Conservation (phyloP, 2,329 filamentous ascomycete species). For the Aspergillus thermomutatus region DNA sequence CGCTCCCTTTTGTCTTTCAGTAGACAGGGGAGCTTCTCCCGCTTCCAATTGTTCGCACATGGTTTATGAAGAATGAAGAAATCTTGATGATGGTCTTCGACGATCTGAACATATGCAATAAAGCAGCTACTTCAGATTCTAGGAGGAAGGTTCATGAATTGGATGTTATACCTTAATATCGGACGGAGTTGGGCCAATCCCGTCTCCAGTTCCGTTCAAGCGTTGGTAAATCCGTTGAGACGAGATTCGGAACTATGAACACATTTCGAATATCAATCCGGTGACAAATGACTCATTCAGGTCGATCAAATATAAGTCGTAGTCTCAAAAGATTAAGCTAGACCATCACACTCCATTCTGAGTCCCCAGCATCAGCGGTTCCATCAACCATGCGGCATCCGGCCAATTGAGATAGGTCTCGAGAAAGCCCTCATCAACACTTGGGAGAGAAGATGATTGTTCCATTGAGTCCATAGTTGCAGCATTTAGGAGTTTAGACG, state of each 20-base stretch:
- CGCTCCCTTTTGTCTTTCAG: too few relatives aligned
- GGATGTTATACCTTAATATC: background rate
- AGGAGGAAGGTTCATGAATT: background rate
- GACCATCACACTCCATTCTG: too few relatives aligned
- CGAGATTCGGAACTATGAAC: background rate
- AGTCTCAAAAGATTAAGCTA: too few relatives aligned
- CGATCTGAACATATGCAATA: too few relatives aligned
- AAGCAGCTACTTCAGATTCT: too few relatives aligned
- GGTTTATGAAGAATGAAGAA: too few relatives aligned
- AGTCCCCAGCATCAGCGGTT: background rate
- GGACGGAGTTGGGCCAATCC: background rate
- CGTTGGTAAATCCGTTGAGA: background rate
- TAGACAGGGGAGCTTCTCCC: too few relatives aligned
- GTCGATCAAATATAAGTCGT: too few relatives aligned
- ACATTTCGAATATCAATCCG: too few relatives aligned
- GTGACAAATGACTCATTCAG: too few relatives aligned
- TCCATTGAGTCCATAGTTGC: background rate
- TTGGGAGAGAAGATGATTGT: background rate
- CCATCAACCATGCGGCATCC: conserved; percentile 3
- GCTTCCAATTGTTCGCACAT: too few relatives aligned
- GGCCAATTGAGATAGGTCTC: conserved; percentile 3
- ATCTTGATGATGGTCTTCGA: background rate
- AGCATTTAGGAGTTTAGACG: background rate
- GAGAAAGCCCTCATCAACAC: conserved; percentile 1
- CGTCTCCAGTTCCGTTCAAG: background rate